phyloP scores from a whole-genome alignment of 1,284 basidiomycete species.

The Afroboletus lepidellus region DNA sequence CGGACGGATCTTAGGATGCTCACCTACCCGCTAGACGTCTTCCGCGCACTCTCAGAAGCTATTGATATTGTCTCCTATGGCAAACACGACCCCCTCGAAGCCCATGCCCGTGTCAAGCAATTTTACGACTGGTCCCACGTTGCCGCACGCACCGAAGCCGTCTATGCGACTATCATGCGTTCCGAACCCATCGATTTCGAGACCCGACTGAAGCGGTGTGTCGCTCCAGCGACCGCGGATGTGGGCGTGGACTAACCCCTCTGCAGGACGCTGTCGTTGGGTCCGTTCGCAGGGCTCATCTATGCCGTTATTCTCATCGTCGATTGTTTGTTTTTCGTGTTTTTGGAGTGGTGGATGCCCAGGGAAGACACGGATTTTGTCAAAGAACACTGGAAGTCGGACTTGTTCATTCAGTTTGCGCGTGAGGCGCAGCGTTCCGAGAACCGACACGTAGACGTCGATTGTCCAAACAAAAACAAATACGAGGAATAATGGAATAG shows the following conservation, averaged over 20 bases:
- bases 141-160: constrained; percentile 75
- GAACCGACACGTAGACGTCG: neutral
- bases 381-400: constrained; percentile 42
- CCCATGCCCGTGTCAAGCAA: constrained; percentile 72
- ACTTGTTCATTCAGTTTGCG: constrained; percentile 35
- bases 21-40: constrained; percentile 59
- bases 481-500: constrained; percentile 23
- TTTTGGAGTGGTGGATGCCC: constrained; percentile 78
- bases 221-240: neutral
- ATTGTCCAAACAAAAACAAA: constrained; percentile 16
- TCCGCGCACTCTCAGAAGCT: constrained; percentile 80
- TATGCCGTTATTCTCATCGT: constrained; percentile 79
- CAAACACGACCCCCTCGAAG: constrained; percentile 73
- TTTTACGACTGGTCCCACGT: constrained; percentile 94
- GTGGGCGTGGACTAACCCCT: neutral
- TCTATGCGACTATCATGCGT: constrained; percentile 73
- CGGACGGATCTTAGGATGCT: too few species aligned
- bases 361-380: constrained; percentile 70
- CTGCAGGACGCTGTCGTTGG: constrained; percentile 57
- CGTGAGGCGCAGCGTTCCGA: neutral
- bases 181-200: constrained; percentile 62
- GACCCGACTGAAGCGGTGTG: constrained; percentile 71
- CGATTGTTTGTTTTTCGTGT: constrained; percentile 74
- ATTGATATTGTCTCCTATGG: constrained; percentile 70
- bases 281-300: constrained; percentile 73